Evolutionary conservation across 2,329 filamentous ascomycete species (phyloP), one percentile per base, ranked within the genome.

Genomic region (Aureobasidium sp.): DNA sequence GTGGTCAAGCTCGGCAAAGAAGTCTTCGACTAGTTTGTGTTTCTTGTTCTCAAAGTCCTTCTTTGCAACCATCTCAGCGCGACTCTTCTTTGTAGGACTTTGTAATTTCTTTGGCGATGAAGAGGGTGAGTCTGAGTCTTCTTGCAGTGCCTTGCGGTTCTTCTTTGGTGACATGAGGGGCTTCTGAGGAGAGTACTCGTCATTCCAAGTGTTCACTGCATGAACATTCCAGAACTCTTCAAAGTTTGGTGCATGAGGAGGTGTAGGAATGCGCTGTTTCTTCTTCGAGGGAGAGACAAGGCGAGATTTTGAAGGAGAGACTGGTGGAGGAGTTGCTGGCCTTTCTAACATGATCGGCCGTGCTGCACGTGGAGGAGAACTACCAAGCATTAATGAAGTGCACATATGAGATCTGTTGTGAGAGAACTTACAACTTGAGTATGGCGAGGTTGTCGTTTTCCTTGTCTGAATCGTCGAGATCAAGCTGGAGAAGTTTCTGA

Each of bases 1-100:
- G 0, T 70, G 67, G 71, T 94, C 90, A n/a, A 94, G 82, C 66
- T 90, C 86, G 0, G 65, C 59, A 1, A 94, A 76, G 69, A 93
- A 93, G 0, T 71, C 67, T 49, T 79, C 77, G 0, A 89, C 89
- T 0, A 91, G 69, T 1, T 78, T 74, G 55, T 87, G 79, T 71
- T 90, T 92, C 10, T 70, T 72, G 9, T 77, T 72, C 13, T 85
- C 81, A 69, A 91, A 93, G 0, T 76, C 75, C 70, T 84, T 88
- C 69, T 82, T 85, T 5, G 48, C 74, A 67, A 74, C 74, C 5
- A 69, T 63, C 61, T 70, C 69, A 10, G 67, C 66, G 65, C 73
- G 64, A 29, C 65, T 66, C 34, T 67, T 65, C 63, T 69, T 67
- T 60, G 70, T 63, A 30, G 68, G 70, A 61, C 69, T 74, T 64